These are phyloP conservation scores for Steccherinum ochraceum DNA, from an alignment of 768 basidiomycete species.

Conservation along the genomic window DNA sequence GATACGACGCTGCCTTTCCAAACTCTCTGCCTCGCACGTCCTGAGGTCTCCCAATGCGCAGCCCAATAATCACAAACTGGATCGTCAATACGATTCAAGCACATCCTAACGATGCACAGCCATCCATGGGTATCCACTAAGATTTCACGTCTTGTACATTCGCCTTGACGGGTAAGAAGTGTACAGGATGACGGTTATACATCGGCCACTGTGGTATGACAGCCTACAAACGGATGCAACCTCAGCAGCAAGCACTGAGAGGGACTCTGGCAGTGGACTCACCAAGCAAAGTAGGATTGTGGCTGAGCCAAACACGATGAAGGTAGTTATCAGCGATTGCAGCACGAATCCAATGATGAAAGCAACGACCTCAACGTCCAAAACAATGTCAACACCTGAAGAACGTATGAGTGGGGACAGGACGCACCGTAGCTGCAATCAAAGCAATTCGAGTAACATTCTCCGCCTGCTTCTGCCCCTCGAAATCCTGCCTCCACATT, in stretches of 20 bases:
- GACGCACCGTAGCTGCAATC: slow-evolving; percentile 39
- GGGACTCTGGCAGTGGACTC: background rate
- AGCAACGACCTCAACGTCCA: slow-evolving; percentile 36
- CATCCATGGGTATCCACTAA: background rate
- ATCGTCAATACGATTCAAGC: no score
- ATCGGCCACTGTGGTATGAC: slow-evolving; percentile 67
- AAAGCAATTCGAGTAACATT: slow-evolving; percentile 37
- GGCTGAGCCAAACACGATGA: slow-evolving; percentile 36
- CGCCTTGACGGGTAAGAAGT: background rate
- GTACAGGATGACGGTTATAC: slow-evolving; percentile 47
- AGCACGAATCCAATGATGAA: slow-evolving; percentile 52
- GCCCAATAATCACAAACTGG: background rate
- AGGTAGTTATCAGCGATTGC: slow-evolving; percentile 51
- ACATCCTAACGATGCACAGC: no score
- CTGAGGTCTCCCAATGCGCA: no score
- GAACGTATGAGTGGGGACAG: background rate
- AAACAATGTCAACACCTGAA: background rate
- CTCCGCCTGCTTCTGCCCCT: slow-evolving; percentile 52
- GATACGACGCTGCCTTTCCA: no score
- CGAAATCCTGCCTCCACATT: slow-evolving; percentile 45
- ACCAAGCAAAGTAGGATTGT: slow-evolving; percentile 11
- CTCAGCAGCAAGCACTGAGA: background rate
- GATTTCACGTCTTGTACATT: background rate
- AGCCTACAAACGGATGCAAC: slow-evolving; percentile 33
- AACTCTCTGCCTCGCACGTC: no score